These are phyloP conservation scores for Insectozyma bohioensis DNA, from an alignment of 1,139 yeast species.

Conservation along the genomic window DNA sequence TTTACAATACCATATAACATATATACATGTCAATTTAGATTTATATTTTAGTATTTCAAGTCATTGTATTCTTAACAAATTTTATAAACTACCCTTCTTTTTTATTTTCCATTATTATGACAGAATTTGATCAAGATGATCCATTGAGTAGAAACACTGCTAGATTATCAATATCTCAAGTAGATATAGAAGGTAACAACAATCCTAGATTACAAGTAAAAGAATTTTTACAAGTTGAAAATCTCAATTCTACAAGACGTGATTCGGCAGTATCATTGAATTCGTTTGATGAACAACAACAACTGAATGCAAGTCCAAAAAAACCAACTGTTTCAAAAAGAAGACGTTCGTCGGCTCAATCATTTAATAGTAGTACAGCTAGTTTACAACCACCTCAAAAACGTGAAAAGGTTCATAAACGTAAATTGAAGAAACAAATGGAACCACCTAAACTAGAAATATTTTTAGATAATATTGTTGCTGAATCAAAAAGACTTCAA, in stretches of 20 bases:
- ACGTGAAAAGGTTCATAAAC: slow-evolving; percentile 29
- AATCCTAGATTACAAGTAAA: slow-evolving; percentile 21
- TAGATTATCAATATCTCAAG: slow-evolving; percentile 26
- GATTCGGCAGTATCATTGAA: slow-evolving; percentile 29
- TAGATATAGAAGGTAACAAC: slow-evolving; percentile 19
- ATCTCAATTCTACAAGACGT: slow-evolving; percentile 13
- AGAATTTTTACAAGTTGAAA: slow-evolving; percentile 15
- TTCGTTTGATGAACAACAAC: slow-evolving; percentile 18
- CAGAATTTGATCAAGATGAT: slow-evolving; percentile 14
- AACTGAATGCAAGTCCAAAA: slow-evolving; percentile 1
- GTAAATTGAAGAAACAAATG: slow-evolving; percentile 33
- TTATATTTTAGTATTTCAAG: no score
- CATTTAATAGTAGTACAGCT: slow-evolving; percentile 8
- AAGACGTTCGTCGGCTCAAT: slow-evolving; percentile 45
- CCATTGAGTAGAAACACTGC: slow-evolving; percentile 27
- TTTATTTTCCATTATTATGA: no score
- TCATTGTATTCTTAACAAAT: no score
- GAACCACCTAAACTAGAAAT: slow-evolving; percentile 29
- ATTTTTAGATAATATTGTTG: slow-evolving; percentile 9
- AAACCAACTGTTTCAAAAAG: slow-evolving; percentile 27
- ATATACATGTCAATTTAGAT: background rate
- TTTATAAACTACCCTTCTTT: no score
- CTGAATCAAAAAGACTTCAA: slow-evolving; percentile 21
- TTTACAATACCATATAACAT: slow-evolving; percentile 1
- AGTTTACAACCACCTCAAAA: slow-evolving; percentile 12